These are phyloP conservation scores for Corinectria fuckeliana DNA, from an alignment of 2,329 filamentous ascomycete species.

Conservation along the genomic window DNA sequence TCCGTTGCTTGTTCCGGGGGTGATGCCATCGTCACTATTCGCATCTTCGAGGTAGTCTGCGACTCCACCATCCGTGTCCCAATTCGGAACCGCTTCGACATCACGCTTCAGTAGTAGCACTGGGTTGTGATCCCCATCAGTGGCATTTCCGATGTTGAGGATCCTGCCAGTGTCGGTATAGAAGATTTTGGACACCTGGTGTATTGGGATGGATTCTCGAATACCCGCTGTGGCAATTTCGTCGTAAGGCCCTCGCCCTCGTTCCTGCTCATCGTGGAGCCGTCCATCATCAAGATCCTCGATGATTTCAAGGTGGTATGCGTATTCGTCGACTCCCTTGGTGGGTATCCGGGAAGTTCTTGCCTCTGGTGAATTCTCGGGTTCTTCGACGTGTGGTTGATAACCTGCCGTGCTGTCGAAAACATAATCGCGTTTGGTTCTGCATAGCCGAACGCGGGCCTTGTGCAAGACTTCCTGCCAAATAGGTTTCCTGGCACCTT, in stretches of 20 bases:
- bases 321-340: conserved; percentile 55
- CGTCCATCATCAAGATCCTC: conserved; percentile 76
- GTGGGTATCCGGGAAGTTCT: conserved; percentile 1
- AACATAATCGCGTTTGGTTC: conserved; percentile 58
- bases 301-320: conserved; percentile 81
- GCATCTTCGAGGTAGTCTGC: conserved; percentile 50
- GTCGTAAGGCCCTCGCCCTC: conserved; percentile 46
- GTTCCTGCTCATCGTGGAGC: conserved; percentile 52
- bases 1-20: conserved; percentile 24
- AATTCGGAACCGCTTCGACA: conserved; percentile 18
- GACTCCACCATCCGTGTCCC: conserved; percentile 2
- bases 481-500: conserved; percentile 66
- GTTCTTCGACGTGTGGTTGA: conserved; percentile 1
- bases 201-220: conserved; percentile 59
- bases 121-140: conserved; percentile 55
- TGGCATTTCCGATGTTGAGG: conserved; percentile 71
- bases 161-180: conserved; percentile 92
- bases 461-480: conserved; percentile 99
- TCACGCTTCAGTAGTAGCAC: conserved; percentile 45
- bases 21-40: conserved; percentile 1
- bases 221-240: conserved; percentile 54
- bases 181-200: conserved; percentile 83
- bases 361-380: background rate
- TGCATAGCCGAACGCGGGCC: conserved; percentile 78
- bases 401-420: conserved; percentile 33